Conservation (phyloP, 169 alveolate genomes). For the Cryptosporidium tyzzeri region DNA sequence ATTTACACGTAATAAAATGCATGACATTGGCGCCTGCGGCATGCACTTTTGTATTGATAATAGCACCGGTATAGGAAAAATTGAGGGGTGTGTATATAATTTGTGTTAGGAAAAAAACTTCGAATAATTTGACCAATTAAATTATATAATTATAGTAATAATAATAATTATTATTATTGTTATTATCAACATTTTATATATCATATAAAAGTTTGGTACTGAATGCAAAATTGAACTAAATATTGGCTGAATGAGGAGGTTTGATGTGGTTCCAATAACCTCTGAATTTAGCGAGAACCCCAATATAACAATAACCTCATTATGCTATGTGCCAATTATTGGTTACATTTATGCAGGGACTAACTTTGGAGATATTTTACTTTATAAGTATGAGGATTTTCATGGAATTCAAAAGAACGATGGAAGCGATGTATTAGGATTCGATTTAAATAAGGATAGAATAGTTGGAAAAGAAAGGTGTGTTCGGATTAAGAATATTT, state of each 20-base stretch:
- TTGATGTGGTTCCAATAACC: constrained; percentile 70
- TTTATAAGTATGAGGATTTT: constrained; percentile 51
- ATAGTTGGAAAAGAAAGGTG: constrained; percentile 11
- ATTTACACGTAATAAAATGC: constrained; percentile 25
- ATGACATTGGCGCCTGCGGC: constrained; percentile 75
- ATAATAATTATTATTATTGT: neutral
- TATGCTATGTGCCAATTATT: constrained; percentile 53
- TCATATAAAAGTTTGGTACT: neutral
- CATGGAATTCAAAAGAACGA: neutral
- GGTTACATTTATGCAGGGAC: constrained; percentile 76
- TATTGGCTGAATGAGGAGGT: constrained; percentile 50
- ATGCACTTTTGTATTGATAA: constrained; percentile 9
- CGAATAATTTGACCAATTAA: neutral
- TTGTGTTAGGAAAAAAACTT: neutral
- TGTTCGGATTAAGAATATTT: constrained; percentile 19
- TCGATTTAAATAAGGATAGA: constrained; percentile 22
- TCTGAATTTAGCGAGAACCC: constrained; percentile 68
- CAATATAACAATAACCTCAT: constrained; percentile 43
- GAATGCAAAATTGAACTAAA: neutral
- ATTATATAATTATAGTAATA: neutral
- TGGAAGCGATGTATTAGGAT: neutral
- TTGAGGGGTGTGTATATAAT: neutral
- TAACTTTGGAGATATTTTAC: constrained; percentile 50
- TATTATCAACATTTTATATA: neutral
- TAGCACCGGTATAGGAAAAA: constrained; percentile 4